Evolutionary conservation across 306 rosid genomes (phyloP).

Genomic region (peach (Prunus persica)): Prunus_persica_NCBIv2 NC_034010.1:17346501-17347000

Average conservation of each 20-base stretch:
- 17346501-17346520: not conserved
- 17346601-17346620: not conserved
- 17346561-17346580: constrained; percentile 16
- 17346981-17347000: constrained; percentile 78
- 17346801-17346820: not conserved
- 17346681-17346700: not conserved
- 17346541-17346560: constrained; percentile 6
- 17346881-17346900: constrained; percentile 30
- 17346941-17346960: constrained; percentile 56
- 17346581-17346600: constrained; percentile 10
- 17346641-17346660: not conserved
- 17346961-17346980: constrained; percentile 34
- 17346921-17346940: constrained; percentile 50
- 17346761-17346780: not conserved
- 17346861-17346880: not conserved
- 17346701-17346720: not conserved
- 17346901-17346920: constrained; percentile 63
- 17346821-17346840: not conserved
- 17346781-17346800: not conserved
- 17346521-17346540: not conserved
- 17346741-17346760: not conserved
- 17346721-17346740: not conserved
- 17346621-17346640: not conserved
- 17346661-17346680: not conserved
- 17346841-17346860: not conserved